Percentiles rank a stretch among this genome's conserved stretches.
These are phyloP conservation scores for Lophiostoma macrostomum DNA, from an alignment of 495 filamentous ascomycete species.

Conservation along the genomic window DNA sequence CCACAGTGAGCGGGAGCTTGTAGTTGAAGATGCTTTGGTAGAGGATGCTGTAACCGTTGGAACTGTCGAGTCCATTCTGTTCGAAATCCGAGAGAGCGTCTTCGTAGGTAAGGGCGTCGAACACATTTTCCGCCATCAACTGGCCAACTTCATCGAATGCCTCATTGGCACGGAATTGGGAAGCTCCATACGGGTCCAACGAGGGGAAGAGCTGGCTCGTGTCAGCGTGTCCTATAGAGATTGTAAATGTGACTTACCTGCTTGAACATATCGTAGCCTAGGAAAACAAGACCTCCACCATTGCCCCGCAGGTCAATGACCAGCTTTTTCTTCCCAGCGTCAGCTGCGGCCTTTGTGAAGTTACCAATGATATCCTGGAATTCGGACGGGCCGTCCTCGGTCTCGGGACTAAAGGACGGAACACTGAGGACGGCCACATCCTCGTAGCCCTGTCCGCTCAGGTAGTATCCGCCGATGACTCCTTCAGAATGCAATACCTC, in stretches of 20 bases:
- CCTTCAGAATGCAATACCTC: conserved; percentile 13
- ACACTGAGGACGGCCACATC: conserved; percentile 34
- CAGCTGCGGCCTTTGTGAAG: conserved; percentile 20
- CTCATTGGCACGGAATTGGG: conserved; percentile 26
- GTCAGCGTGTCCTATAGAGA: background rate
- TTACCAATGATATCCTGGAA: conserved; percentile 27
- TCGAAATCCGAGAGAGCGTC: conserved; percentile 14
- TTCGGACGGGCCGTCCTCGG: conserved; percentile 3
- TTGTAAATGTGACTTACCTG: conserved; percentile 11
- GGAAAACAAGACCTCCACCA: conserved; percentile 25
- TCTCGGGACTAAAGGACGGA: conserved; percentile 23
- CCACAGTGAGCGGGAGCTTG: conserved; percentile 3
- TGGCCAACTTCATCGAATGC: conserved; percentile 18
- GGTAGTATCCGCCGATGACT: conserved; percentile 31
- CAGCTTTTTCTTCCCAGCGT: conserved; percentile 27
- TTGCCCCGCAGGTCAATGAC: conserved; percentile 32
- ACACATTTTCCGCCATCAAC: conserved; percentile 1
- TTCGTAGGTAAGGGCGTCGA: conserved; percentile 19
- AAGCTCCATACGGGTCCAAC: conserved; percentile 25
- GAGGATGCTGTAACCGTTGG: background rate
- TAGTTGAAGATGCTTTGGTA: conserved; percentile 31
- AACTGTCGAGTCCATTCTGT: background rate
- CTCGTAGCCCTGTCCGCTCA: conserved; percentile 28
- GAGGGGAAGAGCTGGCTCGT: conserved; percentile 24
- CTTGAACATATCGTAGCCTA: conserved; percentile 34